Conservation (phyloP, 2,329 filamentous ascomycete species). For the Colletotrichum melonis region DNA sequence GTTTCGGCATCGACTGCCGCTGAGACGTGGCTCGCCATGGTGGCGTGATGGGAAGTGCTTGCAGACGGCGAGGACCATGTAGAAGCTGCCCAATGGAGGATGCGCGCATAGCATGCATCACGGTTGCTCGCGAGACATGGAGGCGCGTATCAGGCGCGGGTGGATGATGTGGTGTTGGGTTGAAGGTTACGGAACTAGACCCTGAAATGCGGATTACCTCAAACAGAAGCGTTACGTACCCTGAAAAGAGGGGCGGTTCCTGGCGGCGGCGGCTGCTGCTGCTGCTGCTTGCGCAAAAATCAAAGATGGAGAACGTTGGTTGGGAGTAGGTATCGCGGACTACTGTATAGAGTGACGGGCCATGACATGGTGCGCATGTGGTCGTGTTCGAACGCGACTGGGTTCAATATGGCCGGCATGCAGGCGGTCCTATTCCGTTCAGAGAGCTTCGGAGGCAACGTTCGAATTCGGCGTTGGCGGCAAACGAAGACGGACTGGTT, state of each 20-base stretch:
- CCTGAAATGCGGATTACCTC: slow-evolving; percentile 3
- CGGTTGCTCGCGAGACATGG: slow-evolving; percentile 37
- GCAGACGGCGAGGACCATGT: slow-evolving; percentile 6
- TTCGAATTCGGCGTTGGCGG: slow-evolving; percentile 6
- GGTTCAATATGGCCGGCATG: slow-evolving; percentile 38
- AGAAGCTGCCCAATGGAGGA: slow-evolving; percentile 38
- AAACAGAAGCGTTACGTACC: not conserved
- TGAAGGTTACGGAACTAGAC: not conserved
- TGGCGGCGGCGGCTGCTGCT: not conserved
- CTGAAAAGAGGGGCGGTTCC: not conserved
- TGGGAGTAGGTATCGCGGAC: slow-evolving; percentile 3
- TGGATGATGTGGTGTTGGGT: slow-evolving; percentile 4
- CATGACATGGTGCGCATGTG: slow-evolving; percentile 26
- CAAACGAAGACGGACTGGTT: slow-evolving; percentile 28
- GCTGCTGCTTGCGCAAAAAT: not conserved
- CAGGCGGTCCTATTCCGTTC: slow-evolving; percentile 24
- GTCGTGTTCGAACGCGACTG: slow-evolving; percentile 36
- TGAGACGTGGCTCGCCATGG: slow-evolving; percentile 32
- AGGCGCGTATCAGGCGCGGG: slow-evolving; percentile 13
- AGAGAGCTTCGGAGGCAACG: slow-evolving; percentile 4
- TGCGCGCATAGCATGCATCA: slow-evolving; percentile 39
- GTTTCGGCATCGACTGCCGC: slow-evolving; percentile 12
- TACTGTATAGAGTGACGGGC: not conserved
- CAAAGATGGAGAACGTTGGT: not conserved
- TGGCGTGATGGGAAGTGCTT: slow-evolving; percentile 6